phyloP scores from a whole-genome alignment of 2,329 filamentous ascomycete species.

The Rhinocladiella similis region DNA sequence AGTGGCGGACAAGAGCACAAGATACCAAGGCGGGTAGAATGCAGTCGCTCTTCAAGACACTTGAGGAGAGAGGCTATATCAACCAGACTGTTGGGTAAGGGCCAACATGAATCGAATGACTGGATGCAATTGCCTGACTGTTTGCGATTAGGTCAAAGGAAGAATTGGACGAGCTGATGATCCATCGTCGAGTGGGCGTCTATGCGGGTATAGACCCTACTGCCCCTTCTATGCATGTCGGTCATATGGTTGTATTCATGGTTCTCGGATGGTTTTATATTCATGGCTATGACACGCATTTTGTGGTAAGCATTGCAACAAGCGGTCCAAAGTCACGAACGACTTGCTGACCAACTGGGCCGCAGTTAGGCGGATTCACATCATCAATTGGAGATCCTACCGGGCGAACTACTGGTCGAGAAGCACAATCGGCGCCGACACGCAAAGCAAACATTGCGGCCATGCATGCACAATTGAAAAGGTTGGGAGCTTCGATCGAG shows the following conservation, averaged over 20 bases:
- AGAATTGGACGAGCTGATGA: conserved; percentile 44
- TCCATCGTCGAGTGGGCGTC: conserved; percentile 46
- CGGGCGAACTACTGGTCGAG: conserved; percentile 43
- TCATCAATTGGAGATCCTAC: conserved; percentile 49
- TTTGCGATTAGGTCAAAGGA: conserved; percentile 39
- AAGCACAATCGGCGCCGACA: conserved; percentile 36
- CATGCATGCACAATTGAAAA: conserved; percentile 54
- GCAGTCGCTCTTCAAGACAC: conserved; percentile 43
- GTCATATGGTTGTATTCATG: conserved; percentile 54
- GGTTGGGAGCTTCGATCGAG: conserved; percentile 74
- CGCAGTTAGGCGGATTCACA: conserved; percentile 49
- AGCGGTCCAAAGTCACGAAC: no score
- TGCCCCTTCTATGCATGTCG: conserved; percentile 51
- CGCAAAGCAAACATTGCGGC: conserved; percentile 48
- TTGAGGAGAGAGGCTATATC: conserved; percentile 48
- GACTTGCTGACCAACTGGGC: conserved; percentile 24
- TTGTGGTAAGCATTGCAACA: conserved; percentile 38
- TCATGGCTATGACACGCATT: conserved; percentile 47
- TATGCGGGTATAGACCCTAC: conserved; percentile 53
- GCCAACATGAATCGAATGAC: background rate
- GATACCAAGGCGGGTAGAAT: conserved; percentile 46
- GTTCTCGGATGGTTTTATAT: conserved; percentile 51
- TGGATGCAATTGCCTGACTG: background rate
- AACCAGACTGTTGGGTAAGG: conserved; percentile 49
- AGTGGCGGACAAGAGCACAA: conserved; percentile 42